phyloP scores from a whole-genome alignment of 345 rosid species.

The Euphorbia pulcherrima region DNA sequence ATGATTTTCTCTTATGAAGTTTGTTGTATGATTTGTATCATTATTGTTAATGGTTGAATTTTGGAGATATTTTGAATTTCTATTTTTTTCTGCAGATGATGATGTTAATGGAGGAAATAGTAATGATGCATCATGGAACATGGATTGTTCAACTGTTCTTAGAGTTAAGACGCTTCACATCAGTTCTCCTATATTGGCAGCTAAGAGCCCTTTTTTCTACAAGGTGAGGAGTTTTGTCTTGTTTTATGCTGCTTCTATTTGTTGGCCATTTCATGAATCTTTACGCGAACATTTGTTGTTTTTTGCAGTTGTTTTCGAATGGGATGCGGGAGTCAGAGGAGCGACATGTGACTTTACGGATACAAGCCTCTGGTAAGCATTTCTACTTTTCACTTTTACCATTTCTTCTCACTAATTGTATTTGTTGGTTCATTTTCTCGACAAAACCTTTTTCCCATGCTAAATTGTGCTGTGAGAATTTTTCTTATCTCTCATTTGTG shows the following conservation, averaged over 20 bases:
- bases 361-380: slow-evolving; percentile 65
- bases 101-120: slow-evolving; percentile 16
- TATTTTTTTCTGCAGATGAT: slow-evolving; percentile 33
- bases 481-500: background rate
- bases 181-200: slow-evolving; percentile 74
- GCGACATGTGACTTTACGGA: slow-evolving; percentile 56
- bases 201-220: slow-evolving; percentile 70
- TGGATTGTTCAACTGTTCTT: slow-evolving; percentile 37
- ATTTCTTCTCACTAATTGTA: background rate
- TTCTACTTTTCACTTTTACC: background rate
- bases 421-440: background rate
- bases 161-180: slow-evolving; percentile 59
- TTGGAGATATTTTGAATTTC: slow-evolving; percentile 9
- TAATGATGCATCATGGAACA: slow-evolving; percentile 34
- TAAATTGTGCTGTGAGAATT: background rate
- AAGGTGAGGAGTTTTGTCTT: slow-evolving; percentile 40
- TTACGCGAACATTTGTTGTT: background rate
- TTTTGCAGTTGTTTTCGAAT: slow-evolving; percentile 64
- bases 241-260: slow-evolving; percentile 10
- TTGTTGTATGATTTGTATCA: background rate
- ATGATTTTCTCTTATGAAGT: background rate
- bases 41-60: background rate
- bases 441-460: background rate
- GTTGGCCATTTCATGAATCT: background rate
- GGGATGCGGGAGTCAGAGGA: slow-evolving; percentile 75